Conservation (phyloP, 352 stramenopile species). For the Achlya hypogyna region DNA sequence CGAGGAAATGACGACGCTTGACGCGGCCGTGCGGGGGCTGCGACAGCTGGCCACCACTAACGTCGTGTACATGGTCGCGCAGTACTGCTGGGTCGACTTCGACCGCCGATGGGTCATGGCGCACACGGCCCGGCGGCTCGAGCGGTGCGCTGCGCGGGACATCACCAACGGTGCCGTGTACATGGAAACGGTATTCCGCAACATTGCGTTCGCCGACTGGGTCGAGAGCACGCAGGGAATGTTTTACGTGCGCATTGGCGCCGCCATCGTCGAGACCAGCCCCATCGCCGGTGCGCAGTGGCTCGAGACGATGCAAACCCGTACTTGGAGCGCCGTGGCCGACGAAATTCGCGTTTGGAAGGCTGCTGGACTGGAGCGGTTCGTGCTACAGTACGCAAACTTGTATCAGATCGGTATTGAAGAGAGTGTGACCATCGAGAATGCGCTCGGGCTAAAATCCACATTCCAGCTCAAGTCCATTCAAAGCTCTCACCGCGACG, state of each 20-base stretch:
- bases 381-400: conserved; percentile 1
- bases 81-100: conserved; percentile 18
- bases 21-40: background rate
- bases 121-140: background rate
- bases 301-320: background rate
- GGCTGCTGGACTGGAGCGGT: background rate
- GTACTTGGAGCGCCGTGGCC: background rate
- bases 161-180: conserved; percentile 5
- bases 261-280: background rate
- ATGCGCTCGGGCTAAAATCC: background rate
- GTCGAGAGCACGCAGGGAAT: background rate
- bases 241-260: conserved; percentile 1
- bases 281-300: background rate
- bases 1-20: background rate
- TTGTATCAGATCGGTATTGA: background rate
- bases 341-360: background rate
- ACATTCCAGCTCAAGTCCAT: background rate
- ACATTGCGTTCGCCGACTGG: background rate
- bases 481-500: background rate
- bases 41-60: background rate
- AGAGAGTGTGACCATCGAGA: background rate
- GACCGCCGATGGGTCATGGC: background rate
- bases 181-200: background rate
- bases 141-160: background rate
- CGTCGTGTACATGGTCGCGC: background rate